Conservation (phyloP, 106 monocot species). For the Alisma plantagoaquatica region DNA sequence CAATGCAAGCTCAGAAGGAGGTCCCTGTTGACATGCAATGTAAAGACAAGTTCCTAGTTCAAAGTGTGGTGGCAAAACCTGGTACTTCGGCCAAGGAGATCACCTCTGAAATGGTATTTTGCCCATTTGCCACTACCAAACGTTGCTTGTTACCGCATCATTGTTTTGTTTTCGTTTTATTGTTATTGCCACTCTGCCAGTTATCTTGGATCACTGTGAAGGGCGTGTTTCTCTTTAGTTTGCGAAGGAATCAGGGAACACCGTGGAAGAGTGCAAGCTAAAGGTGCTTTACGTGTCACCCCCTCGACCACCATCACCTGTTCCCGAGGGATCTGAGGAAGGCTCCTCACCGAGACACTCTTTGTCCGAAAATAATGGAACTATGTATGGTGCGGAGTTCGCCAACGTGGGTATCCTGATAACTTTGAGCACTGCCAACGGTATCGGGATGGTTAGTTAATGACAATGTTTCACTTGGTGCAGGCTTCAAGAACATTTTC, state of each 20-base stretch:
- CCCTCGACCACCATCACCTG: conserved; percentile 20
- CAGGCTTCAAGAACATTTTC: conserved; percentile 12
- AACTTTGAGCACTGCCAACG: too few relatives aligned
- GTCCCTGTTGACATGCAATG: conserved; percentile 18
- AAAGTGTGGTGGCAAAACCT: conserved; percentile 8
- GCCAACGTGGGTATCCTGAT: conserved; percentile 1
- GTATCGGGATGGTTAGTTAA: too few relatives aligned
- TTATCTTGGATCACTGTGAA: too few relatives aligned
- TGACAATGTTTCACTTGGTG: too few relatives aligned
- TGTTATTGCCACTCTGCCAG: too few relatives aligned
- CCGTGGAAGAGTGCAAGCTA: conserved; percentile 15
- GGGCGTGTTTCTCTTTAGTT: conserved; percentile 13
- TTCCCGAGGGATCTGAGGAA: conserved; percentile 22
- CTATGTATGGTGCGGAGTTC: conserved; percentile 10
- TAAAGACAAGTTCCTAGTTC: conserved; percentile 28
- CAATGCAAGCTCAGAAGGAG: conserved; percentile 20
- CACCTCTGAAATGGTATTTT: conserved; percentile 20
- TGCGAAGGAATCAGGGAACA: conserved; percentile 11
- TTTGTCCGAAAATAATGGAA: conserved; percentile 13
- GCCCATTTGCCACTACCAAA: too few relatives aligned
- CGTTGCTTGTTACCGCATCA: too few relatives aligned
- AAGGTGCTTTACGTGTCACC: conserved; percentile 14
- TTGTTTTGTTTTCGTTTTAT: too few relatives aligned
- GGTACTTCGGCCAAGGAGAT: conserved; percentile 9
- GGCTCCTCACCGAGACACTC: conserved; percentile 18